These are phyloP conservation scores for Diddensiella santjacobensis DNA, from an alignment of 805 yeast species.

Conservation along the genomic window DNA sequence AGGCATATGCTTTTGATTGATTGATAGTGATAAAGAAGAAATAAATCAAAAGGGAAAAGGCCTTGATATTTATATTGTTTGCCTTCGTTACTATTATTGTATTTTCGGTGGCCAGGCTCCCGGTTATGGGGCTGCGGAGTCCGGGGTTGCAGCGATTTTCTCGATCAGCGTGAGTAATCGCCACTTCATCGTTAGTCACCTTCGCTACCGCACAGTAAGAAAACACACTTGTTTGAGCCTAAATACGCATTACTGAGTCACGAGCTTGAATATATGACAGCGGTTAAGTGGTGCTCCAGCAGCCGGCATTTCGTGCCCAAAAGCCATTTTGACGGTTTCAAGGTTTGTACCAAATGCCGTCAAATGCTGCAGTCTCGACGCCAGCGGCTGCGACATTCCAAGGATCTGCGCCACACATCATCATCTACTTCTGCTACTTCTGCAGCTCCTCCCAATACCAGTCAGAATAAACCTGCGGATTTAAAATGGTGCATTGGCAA, in stretches of 20 bases:
- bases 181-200: background rate
- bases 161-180: background rate
- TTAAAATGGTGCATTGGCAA: background rate
- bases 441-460: background rate
- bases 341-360: slow-evolving; percentile 5
- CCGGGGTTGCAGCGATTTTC: too few relatives aligned
- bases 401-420: background rate
- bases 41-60: background rate
- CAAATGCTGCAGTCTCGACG: slow-evolving; percentile 7
- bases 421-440: too few relatives aligned
- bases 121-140: too few relatives aligned
- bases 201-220: background rate
- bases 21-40: background rate
- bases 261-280: too few relatives aligned
- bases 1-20: background rate
- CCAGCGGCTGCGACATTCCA: background rate
- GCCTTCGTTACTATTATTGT: too few relatives aligned
- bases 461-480: background rate
- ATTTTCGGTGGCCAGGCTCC: too few relatives aligned
- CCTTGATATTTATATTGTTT: too few relatives aligned
- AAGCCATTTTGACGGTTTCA: slow-evolving; percentile 5
- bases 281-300: slow-evolving; percentile 6
- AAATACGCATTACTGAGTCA: too few relatives aligned
- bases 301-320: slow-evolving; percentile 6
- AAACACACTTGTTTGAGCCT: too few relatives aligned